A percentile compares a stretch with the other conserved stretches of the same genome.
These are phyloP conservation scores for Diaporthe australafricana DNA, from an alignment of 2,329 filamentous ascomycete species.

Conservation along the genomic window DNA sequence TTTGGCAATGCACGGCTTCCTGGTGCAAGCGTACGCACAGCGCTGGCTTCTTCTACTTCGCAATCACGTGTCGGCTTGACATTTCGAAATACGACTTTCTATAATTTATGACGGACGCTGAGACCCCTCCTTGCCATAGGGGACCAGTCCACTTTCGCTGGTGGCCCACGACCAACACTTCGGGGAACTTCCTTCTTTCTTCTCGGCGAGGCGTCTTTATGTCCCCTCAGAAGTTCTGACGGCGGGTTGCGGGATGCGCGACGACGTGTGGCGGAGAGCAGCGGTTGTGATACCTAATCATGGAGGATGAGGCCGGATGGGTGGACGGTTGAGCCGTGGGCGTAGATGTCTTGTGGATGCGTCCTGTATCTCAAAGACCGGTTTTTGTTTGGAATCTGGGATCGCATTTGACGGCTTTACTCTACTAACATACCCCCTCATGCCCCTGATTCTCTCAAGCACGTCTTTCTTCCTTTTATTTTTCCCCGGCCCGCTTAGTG, in stretches of 20 bases:
- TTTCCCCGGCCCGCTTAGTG: constrained; percentile 36
- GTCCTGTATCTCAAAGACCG: constrained; percentile 33
- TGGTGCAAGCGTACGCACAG: constrained; percentile 34
- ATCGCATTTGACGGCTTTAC: constrained; percentile 38
- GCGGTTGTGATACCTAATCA: constrained; percentile 35
- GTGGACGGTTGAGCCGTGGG: constrained; percentile 32
- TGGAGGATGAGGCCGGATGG: constrained; percentile 30
- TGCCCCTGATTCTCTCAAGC: constrained; percentile 35
- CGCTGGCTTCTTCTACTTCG: constrained; percentile 37
- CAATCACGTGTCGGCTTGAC: constrained; percentile 35
- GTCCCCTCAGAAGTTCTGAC: constrained; percentile 30
- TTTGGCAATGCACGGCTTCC: constrained; percentile 31
- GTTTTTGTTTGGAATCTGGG: constrained; percentile 37
- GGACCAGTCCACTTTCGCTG: constrained; percentile 36
- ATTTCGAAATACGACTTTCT: constrained; percentile 39
- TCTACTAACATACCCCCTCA: constrained; percentile 39
- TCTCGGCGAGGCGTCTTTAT: constrained; percentile 34
- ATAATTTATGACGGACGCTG: constrained; percentile 39
- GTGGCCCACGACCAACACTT: constrained; percentile 39
- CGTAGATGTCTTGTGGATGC: constrained; percentile 35
- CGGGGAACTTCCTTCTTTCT: constrained; percentile 37
- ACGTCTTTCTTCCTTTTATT: constrained; percentile 37
- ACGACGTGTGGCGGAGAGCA: constrained; percentile 30
- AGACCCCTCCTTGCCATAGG: constrained; percentile 32
- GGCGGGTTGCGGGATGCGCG: constrained; percentile 30